Base-by-base conservation (phyloP, 495 filamentous ascomycete species). In the Pyrenula massariospora region DNA sequence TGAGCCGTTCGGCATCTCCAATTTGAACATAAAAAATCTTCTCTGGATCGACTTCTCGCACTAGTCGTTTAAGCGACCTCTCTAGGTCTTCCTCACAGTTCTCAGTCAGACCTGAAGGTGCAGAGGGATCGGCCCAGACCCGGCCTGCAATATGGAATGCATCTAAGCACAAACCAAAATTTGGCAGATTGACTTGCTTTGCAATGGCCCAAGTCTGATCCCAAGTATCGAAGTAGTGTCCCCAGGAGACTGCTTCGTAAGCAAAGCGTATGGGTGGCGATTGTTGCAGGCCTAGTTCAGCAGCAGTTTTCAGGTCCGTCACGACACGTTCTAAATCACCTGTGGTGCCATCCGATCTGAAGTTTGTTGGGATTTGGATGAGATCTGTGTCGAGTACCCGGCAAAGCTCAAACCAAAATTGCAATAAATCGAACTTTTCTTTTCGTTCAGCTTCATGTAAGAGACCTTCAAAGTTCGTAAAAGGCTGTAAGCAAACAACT, bases 1-100 rank as follows among this genome's bases (percentile, higher is more conserved):
- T 55, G 1, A 90, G 72, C 22, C 79, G 73, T 65, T 88, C 86
- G 12, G 83, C 89, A 59, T 94, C 87, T 10, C 87, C 86, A 25
- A 91, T 75, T 70, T 94, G 88, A 3, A 92, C 77, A 59, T 86
- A 89, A 64, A 89, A 89, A 3, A 94, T 74, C 71, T 90, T 92
- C 42, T 69, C 65, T 2, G 82, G 68, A 53, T 88, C 81, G 42
- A 91, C 75, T 1, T 70, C 71, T 0, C 67, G 58, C 0, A 81
- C 68, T 25, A 93, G 71, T 50, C 74, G 71, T 10, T 70, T 65
- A 47, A 94, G 69, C 2, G 83, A 86, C 10, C 69, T 71, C 21
- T 68, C 66, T 12, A 89, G 70, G 8, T 79, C 78, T 1, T 68
- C 70, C 0, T 85, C 82, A 3, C 84, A 85, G 60, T 85, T 75